Evolutionary conservation across 2,329 filamentous ascomycete species (phyloP).

Genomic region (Elsinoe australis): DNA sequence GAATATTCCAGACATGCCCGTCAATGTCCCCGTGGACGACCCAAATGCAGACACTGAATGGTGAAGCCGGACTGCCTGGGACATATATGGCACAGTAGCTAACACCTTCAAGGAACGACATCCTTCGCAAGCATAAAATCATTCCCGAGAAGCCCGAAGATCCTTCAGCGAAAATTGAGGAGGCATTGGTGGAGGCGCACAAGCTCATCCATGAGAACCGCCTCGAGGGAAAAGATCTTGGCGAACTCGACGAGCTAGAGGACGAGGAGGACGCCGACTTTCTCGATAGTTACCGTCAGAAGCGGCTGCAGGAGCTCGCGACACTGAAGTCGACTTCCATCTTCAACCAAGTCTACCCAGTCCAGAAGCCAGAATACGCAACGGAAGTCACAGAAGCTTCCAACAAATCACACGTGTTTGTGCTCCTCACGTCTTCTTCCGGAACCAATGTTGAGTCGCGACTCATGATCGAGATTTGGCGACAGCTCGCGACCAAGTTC

Average conservation of each 20-base stretch:
- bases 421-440: slow-evolving; percentile 71
- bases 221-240: slow-evolving; percentile 86
- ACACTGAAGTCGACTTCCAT: slow-evolving; percentile 66
- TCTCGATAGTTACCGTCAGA: slow-evolving; percentile 77
- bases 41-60: slow-evolving; percentile 98
- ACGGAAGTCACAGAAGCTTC: slow-evolving; percentile 89
- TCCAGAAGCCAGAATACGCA: slow-evolving; percentile 90
- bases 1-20: slow-evolving; percentile 44
- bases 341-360: slow-evolving; percentile 83
- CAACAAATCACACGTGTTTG: slow-evolving; percentile 57
- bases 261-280: slow-evolving; percentile 94
- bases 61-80: too few species aligned
- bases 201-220: slow-evolving; percentile 83
- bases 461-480: slow-evolving; percentile 77
- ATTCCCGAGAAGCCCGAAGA: slow-evolving; percentile 98
- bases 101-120: slow-evolving; percentile 70
- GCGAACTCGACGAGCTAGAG: slow-evolving; percentile 87
- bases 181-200: slow-evolving; percentile 78
- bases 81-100: too few species aligned
- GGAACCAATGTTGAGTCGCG: slow-evolving; percentile 80
- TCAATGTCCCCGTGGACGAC: slow-evolving; percentile 81
- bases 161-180: slow-evolving; percentile 90
- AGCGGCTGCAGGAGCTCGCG: slow-evolving; percentile 76
- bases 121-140: slow-evolving; percentile 89
- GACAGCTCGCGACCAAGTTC: slow-evolving; percentile 72